Evolutionary conservation across 495 filamentous ascomycete genomes (phyloP).

Genomic region (Lophiostoma macrostomum): DNA sequence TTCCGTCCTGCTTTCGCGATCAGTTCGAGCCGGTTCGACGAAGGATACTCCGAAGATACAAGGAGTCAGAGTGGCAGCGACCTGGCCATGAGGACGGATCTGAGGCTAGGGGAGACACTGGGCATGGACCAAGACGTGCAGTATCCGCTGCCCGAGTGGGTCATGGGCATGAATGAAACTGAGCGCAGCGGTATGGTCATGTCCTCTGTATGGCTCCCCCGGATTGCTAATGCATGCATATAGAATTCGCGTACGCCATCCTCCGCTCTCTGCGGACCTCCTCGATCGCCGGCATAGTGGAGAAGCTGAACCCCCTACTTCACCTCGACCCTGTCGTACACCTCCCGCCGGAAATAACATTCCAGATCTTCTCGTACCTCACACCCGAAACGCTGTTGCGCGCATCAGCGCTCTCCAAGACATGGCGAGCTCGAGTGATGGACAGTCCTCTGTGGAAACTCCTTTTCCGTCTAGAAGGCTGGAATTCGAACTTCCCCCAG

Average conservation of each 20-base stretch:
- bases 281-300: slow-evolving; percentile 72
- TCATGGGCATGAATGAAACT: slow-evolving; percentile 51
- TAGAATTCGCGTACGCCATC: slow-evolving; percentile 60
- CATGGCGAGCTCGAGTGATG: slow-evolving; percentile 77
- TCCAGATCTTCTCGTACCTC: slow-evolving; percentile 83
- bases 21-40: slow-evolving; percentile 46
- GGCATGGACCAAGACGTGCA: slow-evolving; percentile 26
- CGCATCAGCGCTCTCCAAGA: slow-evolving; percentile 71
- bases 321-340: slow-evolving; percentile 87
- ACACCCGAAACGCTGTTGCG: slow-evolving; percentile 71
- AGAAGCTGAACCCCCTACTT: slow-evolving; percentile 69
- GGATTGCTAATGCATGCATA: neutral
- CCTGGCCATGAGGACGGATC: slow-evolving; percentile 38
- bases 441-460: slow-evolving; percentile 84
- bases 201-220: neutral
- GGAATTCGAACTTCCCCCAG: slow-evolving; percentile 66
- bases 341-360: slow-evolving; percentile 83
- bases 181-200: slow-evolving; percentile 53
- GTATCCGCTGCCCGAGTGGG: slow-evolving; percentile 49
- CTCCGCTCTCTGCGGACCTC: slow-evolving; percentile 72
- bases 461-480: slow-evolving; percentile 79
- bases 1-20: slow-evolving; percentile 29
- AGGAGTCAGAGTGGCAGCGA: slow-evolving; percentile 54
- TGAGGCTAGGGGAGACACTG: slow-evolving; percentile 26
- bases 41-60: slow-evolving; percentile 66